A percentile compares a stretch with the other conserved stretches of the same genome.
Evolutionary conservation across 352 stramenopile genomes (phyloP).

Genomic region (Globisporangium cylindrosporum): DNA sequence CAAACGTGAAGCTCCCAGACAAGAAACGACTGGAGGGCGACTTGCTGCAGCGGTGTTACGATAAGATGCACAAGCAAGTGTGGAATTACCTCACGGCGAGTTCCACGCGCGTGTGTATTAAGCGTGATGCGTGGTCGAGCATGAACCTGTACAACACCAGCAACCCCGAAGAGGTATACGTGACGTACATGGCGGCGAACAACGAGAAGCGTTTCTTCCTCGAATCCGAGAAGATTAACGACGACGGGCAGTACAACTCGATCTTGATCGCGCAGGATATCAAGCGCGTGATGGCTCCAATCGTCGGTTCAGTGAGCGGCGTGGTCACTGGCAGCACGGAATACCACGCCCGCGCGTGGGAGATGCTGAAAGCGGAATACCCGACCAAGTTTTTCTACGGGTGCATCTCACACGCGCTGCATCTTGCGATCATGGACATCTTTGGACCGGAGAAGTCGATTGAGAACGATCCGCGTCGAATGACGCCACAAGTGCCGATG

Average conservation of each 20-base stretch:
- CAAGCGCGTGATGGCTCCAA: conserved; percentile 76
- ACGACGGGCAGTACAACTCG: conserved; percentile 69
- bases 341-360: conserved; percentile 72
- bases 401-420: conserved; percentile 76
- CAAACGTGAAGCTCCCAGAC: conserved; percentile 60
- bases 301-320: conserved; percentile 63
- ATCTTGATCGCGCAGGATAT: conserved; percentile 84
- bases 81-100: conserved; percentile 71
- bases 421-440: conserved; percentile 82
- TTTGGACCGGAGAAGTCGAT: conserved; percentile 69
- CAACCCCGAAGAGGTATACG: conserved; percentile 62
- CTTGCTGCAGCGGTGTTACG: conserved; percentile 66
- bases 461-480: conserved; percentile 63
- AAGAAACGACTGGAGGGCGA: conserved; percentile 70
- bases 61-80: conserved; percentile 86
- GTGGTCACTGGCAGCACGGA: conserved; percentile 76
- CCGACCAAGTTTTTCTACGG: conserved; percentile 88
- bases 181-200: conserved; percentile 80
- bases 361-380: conserved; percentile 82
- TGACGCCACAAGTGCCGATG: conserved; percentile 64
- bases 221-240: conserved; percentile 65
- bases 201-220: conserved; percentile 81
- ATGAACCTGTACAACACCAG: conserved; percentile 75
- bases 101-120: conserved; percentile 64
- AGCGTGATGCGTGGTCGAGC: conserved; percentile 77